Conservation (phyloP, 2,329 filamentous ascomycete genomes). For the Trichoderma sp. region DNA sequence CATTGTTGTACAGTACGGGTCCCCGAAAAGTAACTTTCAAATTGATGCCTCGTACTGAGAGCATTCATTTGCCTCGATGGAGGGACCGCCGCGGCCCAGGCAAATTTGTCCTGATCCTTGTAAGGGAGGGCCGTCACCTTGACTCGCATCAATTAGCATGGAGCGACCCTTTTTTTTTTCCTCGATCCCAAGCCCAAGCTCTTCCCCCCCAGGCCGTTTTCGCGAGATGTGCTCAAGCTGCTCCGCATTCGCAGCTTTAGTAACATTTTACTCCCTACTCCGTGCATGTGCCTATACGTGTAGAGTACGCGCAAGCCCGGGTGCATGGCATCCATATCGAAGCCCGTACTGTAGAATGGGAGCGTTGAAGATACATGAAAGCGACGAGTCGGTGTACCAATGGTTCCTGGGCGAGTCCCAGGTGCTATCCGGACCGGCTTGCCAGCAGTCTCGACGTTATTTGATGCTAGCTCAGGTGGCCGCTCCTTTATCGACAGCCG, state of each 20-base stretch:
- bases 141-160: constrained; percentile 10
- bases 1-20: not conserved
- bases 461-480: constrained; percentile 4
- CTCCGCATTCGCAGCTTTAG: not conserved
- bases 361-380: not conserved
- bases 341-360: not conserved
- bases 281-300: not conserved
- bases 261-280: not conserved
- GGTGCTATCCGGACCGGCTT: not conserved
- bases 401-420: not conserved
- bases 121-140: not conserved
- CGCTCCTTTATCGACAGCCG: not conserved
- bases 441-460: not conserved
- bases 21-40: too few relatives aligned
- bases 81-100: not conserved
- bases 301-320: not conserved
- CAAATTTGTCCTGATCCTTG: not conserved
- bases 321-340: not conserved
- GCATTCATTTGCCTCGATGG: not conserved
- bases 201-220: not conserved
- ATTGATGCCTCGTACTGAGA: too few relatives aligned
- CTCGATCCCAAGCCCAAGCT: not conserved
- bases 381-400: not conserved
- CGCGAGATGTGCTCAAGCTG: not conserved
- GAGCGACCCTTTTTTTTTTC: not conserved